Percentiles rank a stretch among this genome's conserved stretches.
These are phyloP conservation scores for Adansonia gregorii DNA, from an alignment of 441 rosid species.

Conservation along the genomic window DNA sequence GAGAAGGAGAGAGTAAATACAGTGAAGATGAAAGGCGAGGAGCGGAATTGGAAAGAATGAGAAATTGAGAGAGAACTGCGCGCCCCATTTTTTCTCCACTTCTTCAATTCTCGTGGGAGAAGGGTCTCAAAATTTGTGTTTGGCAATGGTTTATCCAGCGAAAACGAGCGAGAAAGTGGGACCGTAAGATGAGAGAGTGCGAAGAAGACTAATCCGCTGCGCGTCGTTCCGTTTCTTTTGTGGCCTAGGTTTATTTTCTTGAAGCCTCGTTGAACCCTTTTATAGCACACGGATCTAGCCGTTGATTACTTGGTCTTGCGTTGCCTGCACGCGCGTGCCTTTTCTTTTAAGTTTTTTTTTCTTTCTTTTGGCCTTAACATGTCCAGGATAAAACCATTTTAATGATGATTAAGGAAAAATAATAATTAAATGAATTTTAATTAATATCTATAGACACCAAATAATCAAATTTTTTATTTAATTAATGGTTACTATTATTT, in stretches of 20 bases:
- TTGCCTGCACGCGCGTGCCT: background rate
- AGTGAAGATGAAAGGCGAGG: slow-evolving; percentile 46
- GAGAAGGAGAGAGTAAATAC: slow-evolving; percentile 40
- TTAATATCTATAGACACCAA: too few relatives aligned
- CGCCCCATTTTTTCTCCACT: slow-evolving; percentile 43
- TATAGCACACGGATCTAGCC: background rate
- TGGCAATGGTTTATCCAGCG: background rate
- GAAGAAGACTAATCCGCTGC: too few relatives aligned
- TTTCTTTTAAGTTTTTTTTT: background rate
- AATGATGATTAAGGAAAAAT: background rate
- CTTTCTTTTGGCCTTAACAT: background rate
- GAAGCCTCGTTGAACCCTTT: too few relatives aligned
- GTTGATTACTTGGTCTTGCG: background rate
- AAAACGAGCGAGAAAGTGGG: background rate
- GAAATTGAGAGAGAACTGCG: slow-evolving; percentile 56
- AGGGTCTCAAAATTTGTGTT: background rate
- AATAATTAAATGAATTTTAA: too few relatives aligned
- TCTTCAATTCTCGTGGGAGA: background rate
- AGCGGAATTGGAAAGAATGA: slow-evolving; percentile 49
- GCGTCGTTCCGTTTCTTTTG: too few relatives aligned
- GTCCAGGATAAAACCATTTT: too few relatives aligned
- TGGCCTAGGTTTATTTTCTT: background rate
- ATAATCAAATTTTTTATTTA: too few relatives aligned
- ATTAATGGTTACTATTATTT: too few relatives aligned
- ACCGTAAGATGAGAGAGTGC: background rate